Conservation (phyloP, 495 filamentous ascomycete genomes). For the Hypoxylon intermedium region DNA sequence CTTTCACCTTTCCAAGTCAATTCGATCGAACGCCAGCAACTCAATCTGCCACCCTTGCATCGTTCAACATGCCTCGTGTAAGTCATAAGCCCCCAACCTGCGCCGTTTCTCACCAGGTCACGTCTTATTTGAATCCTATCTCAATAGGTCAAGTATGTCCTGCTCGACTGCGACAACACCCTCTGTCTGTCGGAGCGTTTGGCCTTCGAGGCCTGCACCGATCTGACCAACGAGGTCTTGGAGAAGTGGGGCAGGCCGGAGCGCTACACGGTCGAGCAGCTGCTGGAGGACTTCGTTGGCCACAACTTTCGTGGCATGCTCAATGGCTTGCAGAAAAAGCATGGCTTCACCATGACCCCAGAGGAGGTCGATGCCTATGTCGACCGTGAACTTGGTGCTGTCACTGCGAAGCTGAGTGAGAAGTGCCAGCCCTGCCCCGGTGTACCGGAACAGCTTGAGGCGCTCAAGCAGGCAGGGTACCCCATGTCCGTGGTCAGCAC, state of each 20-base stretch:
- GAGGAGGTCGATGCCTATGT: slow-evolving; percentile 81
- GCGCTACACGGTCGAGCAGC: slow-evolving; percentile 79
- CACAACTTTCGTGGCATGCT: slow-evolving; percentile 96
- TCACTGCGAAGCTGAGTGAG: slow-evolving; percentile 83
- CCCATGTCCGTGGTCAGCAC: slow-evolving; percentile 82
- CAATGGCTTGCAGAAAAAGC: slow-evolving; percentile 73
- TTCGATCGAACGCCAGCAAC: slow-evolving; percentile 13
- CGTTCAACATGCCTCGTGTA: slow-evolving; percentile 46
- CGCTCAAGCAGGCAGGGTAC: slow-evolving; percentile 69
- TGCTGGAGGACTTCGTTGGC: slow-evolving; percentile 90
- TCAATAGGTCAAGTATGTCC: slow-evolving; percentile 75
- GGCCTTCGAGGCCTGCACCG: slow-evolving; percentile 93
- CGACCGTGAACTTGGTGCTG: slow-evolving; percentile 77
- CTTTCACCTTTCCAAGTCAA: slow-evolving; percentile 6
- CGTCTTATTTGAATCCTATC: slow-evolving; percentile 12
- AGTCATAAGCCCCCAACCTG: slow-evolving; percentile 18
- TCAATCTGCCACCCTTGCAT: slow-evolving; percentile 14
- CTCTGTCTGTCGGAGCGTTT: slow-evolving; percentile 90
- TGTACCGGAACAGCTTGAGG: slow-evolving; percentile 70
- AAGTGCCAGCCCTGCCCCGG: slow-evolving; percentile 73
- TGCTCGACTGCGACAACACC: slow-evolving; percentile 98
- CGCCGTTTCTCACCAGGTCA: neutral
- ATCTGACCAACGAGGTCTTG: slow-evolving; percentile 90
- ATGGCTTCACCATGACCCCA: slow-evolving; percentile 69
- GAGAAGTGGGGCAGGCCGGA: slow-evolving; percentile 66